Evolutionary conservation across 2,329 filamentous ascomycete species (phyloP), one percentile per base, ranked within the genome.

Genomic region (Fusarium mundagurra): DNA sequence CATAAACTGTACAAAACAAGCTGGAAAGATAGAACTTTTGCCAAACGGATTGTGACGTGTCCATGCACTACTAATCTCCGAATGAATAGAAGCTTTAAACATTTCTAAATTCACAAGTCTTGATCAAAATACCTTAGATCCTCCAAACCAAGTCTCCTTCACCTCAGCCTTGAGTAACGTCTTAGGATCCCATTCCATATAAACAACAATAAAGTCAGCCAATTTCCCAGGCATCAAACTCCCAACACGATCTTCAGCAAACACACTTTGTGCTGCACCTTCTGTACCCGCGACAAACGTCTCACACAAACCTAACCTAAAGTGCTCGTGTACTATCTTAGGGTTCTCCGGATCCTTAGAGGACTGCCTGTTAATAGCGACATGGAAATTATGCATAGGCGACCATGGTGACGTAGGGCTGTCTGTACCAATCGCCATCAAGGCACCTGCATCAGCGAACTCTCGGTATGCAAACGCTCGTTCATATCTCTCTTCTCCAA

Each of bases 391-490:
- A 11, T 81, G 82, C 57, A 90, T 78, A 17, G 88, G 84, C 9
- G 81, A 80, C 78, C 87, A 85, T 2, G 88, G 88, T 5, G 89
- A 87, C 0, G 89, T 90, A 1, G 89, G 89, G 1, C 86, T 84
- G 71, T 91, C 89, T 14, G 84, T 87, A 0, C 89, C 89, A 22
- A 91, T 83, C 0, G 89, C 88, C 12, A 91, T 80, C 5, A 83
- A 76, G 0, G 88, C 87, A 2, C 88, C 88, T 1, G 82, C 80
- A 59, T 88, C 86, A 12, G 84, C 83, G 7, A 91, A 90, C 55
- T 91, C 89, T 33, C 84, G 84, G 79, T 92, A 91, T 0, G 90
- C 88, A 76, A 91, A 92, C 0, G 89, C 89, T 31, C 89, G 84
- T 44, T 82, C 82, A 77, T 88, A 87, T 10, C 89, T 83, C 36